phyloP scores from a whole-genome alignment of 1,284 basidiomycete genomes.

The Rhodotorula glutinis region DNA sequence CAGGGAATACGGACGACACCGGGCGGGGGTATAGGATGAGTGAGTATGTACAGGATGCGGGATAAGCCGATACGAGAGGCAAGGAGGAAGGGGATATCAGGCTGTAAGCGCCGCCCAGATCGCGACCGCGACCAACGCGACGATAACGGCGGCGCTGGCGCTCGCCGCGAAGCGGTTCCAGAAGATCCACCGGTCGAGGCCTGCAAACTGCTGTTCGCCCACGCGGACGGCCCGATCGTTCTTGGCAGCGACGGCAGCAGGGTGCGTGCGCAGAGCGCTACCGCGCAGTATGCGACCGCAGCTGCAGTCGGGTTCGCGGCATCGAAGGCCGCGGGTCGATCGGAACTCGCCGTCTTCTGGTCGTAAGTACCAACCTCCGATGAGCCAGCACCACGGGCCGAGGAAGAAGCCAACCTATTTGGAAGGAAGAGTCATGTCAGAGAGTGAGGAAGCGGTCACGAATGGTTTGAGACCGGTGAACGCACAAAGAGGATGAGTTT shows the following conservation, averaged over 20 bases:
- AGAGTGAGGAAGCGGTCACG: too few species aligned
- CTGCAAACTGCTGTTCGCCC: conserved; percentile 13
- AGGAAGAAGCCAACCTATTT: conserved; percentile 30
- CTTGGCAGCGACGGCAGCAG: background rate
- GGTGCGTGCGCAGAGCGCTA: conserved; percentile 1
- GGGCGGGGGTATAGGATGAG: background rate
- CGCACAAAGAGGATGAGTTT: conserved; percentile 33
- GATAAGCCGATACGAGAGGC: too few species aligned
- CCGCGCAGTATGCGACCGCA: conserved; percentile 33
- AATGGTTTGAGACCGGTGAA: background rate
- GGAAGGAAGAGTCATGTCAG: background rate
- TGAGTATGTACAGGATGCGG: background rate
- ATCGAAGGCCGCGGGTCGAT: conserved; percentile 22
- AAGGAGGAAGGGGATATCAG: background rate
- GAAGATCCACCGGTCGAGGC: conserved; percentile 37
- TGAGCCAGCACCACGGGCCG: conserved; percentile 39
- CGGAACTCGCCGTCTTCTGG: conserved; percentile 31
- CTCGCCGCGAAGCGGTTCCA: conserved; percentile 28
- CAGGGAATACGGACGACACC: too few species aligned
- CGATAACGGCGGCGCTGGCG: conserved; percentile 17
- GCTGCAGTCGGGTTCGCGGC: conserved; percentile 21
- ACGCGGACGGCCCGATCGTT: background rate
- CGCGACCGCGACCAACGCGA: conserved; percentile 21
- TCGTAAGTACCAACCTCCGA: conserved; percentile 41
- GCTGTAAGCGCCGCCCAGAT: conserved; percentile 27